These are phyloP conservation scores for Exophiala calicioides DNA, from an alignment of 2,329 filamentous ascomycete genomes.

Conservation along the genomic window DNA sequence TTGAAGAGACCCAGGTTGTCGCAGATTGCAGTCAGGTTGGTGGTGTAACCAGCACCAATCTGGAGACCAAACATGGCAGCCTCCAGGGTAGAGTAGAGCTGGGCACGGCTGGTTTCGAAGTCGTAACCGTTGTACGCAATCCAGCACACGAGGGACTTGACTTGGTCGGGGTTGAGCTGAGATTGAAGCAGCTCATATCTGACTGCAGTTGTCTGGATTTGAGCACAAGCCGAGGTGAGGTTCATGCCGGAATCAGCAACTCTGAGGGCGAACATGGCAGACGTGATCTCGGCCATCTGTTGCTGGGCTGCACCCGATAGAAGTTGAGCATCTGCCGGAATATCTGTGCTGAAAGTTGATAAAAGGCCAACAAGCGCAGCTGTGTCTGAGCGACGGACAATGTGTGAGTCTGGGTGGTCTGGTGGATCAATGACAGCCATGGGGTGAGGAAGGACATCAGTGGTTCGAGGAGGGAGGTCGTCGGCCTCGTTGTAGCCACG, in stretches of 20 bases:
- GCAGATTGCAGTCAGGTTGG: constrained; percentile 23
- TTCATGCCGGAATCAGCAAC: constrained; percentile 25
- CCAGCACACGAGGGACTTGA: constrained; percentile 22
- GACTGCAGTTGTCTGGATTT: constrained; percentile 18
- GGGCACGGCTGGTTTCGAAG: constrained; percentile 22
- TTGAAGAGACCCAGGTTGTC: constrained; percentile 25
- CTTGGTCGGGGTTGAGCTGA: constrained; percentile 18
- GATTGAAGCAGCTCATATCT: constrained; percentile 18
- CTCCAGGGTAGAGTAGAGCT: constrained; percentile 19
- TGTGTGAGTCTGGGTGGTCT: constrained; percentile 4
- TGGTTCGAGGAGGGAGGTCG: constrained; percentile 1
- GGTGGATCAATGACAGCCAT: neutral
- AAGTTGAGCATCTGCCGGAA: constrained; percentile 15
- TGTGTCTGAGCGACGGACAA: constrained; percentile 13
- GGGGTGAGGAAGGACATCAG: constrained; percentile 1
- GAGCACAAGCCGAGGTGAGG: constrained; percentile 16
- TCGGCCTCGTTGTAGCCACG: constrained; percentile 10
- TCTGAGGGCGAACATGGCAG: constrained; percentile 25
- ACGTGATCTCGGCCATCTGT: constrained; percentile 16
- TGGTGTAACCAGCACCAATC: constrained; percentile 19
- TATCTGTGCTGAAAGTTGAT: constrained; percentile 12
- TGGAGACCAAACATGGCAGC: constrained; percentile 25
- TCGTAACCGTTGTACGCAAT: constrained; percentile 21
- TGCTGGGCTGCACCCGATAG: constrained; percentile 17
- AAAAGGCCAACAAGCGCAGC: constrained; percentile 11